A percentile compares a stretch with the other conserved stretches of the same genome.
These are phyloP conservation scores for Trapa bicornis DNA, from an alignment of 345 rosid genomes.

Conservation along the genomic window DNA sequence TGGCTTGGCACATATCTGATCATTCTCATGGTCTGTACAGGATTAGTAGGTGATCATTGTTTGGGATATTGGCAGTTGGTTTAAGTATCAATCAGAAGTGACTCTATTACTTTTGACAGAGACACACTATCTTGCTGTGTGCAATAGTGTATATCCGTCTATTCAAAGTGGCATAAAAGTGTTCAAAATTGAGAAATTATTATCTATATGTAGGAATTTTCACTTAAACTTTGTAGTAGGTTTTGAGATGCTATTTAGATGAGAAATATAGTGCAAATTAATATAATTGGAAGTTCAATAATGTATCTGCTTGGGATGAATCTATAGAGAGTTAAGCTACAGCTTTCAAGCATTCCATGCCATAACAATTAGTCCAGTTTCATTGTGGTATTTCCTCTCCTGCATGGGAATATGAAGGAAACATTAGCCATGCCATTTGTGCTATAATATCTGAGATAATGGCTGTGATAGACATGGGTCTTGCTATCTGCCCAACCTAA, in stretches of 20 bases:
- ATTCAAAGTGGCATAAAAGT: neutral
- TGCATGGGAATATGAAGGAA: no score
- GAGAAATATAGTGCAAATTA: no score
- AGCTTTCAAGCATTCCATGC: no score
- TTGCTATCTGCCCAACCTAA: neutral
- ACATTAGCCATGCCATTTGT: neutral
- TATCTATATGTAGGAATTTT: no score
- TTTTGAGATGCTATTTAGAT: no score
- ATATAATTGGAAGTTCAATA: no score
- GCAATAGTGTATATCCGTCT: neutral
- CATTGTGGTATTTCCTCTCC: no score
- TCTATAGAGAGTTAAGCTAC: no score
- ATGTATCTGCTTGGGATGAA: no score
- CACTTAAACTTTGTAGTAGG: no score
- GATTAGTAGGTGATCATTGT: neutral
- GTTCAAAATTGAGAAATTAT: neutral
- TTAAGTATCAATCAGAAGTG: neutral
- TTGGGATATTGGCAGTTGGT: neutral
- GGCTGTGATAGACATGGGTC: neutral
- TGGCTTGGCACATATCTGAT: neutral
- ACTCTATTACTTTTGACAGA: neutral
- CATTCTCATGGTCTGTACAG: neutral
- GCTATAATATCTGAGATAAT: neutral
- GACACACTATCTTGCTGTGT: neutral
- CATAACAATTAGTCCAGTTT: no score